Base-by-base conservation (phyloP, 2,329 filamentous ascomycete genomes). In the Aspergillus novofumigatus region DNA sequence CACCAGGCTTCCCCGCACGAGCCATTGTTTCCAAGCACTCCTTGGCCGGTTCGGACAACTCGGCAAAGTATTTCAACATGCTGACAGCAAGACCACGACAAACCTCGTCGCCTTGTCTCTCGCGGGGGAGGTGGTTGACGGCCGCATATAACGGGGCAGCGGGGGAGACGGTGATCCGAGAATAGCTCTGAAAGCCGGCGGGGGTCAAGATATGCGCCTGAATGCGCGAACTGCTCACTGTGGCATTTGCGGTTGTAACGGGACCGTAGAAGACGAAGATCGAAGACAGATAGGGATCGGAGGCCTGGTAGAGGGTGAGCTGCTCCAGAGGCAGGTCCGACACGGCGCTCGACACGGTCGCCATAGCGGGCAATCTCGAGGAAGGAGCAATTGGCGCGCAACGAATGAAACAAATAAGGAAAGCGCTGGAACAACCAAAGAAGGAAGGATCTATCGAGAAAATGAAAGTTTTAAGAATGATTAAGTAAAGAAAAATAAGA, bases 41-140 rank as follows among this genome's bases (percentile, higher is more conserved):
- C 79, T 91, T 96, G 69, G 92, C 87, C 41, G 83, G 80, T 54
- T 89, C 84, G 23, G 92, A 86, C 53, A 99, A 81, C 75, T 97
- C 93, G 59, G 85, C 83, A 71, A 97, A 97, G 80, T 97, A 99
- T 73, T 96, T 97, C 79, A 88, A 89, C 64, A 99, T 81, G 56
- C 91, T 92, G 74, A 97, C 96, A 50, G 93, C 94, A 55, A 99
- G 82, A 20, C 89, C 94, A 49, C 94, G 87, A 75, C 89, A 95
- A 62, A 96, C 82, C 75, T 97, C 93, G 72, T 97, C 93, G 68
- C 93, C 93, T 78, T 97, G 94, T 75, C 92, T 92, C 72, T 97
- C 93, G 70, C 92, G 88, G 45, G 94, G 92, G 47, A 99, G 83
- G 72, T 92, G 86, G 71, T 90, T 87, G 73, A 99, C 94, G 54